Conservation (phyloP, 2,329 filamentous ascomycete species). For the Penicillium sp. region DNA sequence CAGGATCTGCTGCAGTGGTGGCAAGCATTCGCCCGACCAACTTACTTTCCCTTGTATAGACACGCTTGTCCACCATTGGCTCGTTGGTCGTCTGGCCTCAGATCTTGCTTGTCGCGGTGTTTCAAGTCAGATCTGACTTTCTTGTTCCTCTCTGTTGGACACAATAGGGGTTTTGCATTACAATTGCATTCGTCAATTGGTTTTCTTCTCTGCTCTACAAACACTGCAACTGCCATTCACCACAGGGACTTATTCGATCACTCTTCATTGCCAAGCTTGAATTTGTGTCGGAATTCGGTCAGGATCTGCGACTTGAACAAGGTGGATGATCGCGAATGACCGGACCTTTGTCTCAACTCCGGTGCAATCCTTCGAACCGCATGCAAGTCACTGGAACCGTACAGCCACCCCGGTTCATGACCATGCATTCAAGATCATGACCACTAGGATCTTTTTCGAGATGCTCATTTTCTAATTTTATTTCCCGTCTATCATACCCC, state of each 20-base stretch:
- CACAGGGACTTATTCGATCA: no score
- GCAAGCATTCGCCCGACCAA: slow-evolving; percentile 10
- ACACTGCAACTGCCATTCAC: no score
- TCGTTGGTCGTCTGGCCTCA: neutral
- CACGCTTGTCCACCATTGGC: neutral
- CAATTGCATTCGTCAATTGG: slow-evolving; percentile 8
- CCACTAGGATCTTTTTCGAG: slow-evolving; percentile 24
- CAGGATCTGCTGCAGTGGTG: slow-evolving; percentile 1
- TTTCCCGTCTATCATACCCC: slow-evolving; percentile 10
- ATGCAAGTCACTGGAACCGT: slow-evolving; percentile 24
- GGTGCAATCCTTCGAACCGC: slow-evolving; percentile 12
- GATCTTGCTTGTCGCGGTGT: no score
- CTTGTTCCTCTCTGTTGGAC: no score
- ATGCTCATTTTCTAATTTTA: slow-evolving; percentile 24
- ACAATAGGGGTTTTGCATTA: no score
- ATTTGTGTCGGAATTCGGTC: no score
- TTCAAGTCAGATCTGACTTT: neutral
- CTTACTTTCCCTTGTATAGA: neutral
- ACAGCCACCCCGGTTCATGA: slow-evolving; percentile 27
- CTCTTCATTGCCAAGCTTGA: no score
- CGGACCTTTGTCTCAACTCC: slow-evolving; percentile 2
- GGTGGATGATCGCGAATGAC: slow-evolving; percentile 8
- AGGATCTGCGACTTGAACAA: slow-evolving; percentile 12
- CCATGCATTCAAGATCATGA: slow-evolving; percentile 22
- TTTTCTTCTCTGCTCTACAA: no score